Conservation (phyloP, 2,329 filamentous ascomycete genomes). For the Didymella exigua region DNA sequence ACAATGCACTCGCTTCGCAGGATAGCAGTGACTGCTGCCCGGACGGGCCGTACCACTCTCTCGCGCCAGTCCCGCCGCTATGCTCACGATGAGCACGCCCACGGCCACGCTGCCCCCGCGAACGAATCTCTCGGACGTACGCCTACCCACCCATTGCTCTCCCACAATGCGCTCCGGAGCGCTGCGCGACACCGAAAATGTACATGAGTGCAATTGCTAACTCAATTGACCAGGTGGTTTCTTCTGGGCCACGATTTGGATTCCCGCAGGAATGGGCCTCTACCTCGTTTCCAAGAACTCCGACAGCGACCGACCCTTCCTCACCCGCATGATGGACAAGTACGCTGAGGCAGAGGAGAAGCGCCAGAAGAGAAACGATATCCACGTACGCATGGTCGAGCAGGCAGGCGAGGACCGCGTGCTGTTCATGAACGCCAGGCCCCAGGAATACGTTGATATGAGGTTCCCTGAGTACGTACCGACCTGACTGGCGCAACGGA, state of each 20-base stretch:
- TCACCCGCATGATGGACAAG: conserved; percentile 60
- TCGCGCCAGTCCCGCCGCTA: conserved; percentile 51
- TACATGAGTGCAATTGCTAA: conserved; percentile 20
- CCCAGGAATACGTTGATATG: conserved; percentile 59
- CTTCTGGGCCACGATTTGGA: conserved; percentile 56
- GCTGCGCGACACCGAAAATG: not conserved
- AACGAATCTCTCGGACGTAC: conserved; percentile 59
- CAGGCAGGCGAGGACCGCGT: conserved; percentile 67
- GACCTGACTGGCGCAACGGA: not conserved
- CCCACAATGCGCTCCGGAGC: not conserved
- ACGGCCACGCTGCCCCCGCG: conserved; percentile 47
- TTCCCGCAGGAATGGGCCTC: conserved; percentile 54
- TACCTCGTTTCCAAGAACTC: conserved; percentile 53
- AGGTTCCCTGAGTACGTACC: conserved; percentile 68
- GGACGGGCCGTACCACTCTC: conserved; percentile 43
- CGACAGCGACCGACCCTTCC: conserved; percentile 48
- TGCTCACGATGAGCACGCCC: conserved; percentile 46
- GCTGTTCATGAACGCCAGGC: conserved; percentile 59
- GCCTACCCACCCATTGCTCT: conserved; percentile 37
- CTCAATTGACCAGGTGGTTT: conserved; percentile 51
- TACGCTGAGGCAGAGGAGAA: conserved; percentile 60
- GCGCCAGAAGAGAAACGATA: conserved; percentile 62
- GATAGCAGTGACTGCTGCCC: conserved; percentile 51
- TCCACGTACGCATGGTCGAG: conserved; percentile 66
- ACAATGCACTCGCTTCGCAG: conserved; percentile 55